Base-by-base conservation (phyloP, 805 yeast species). In the Wickerhamiella slavikovae region DNA sequence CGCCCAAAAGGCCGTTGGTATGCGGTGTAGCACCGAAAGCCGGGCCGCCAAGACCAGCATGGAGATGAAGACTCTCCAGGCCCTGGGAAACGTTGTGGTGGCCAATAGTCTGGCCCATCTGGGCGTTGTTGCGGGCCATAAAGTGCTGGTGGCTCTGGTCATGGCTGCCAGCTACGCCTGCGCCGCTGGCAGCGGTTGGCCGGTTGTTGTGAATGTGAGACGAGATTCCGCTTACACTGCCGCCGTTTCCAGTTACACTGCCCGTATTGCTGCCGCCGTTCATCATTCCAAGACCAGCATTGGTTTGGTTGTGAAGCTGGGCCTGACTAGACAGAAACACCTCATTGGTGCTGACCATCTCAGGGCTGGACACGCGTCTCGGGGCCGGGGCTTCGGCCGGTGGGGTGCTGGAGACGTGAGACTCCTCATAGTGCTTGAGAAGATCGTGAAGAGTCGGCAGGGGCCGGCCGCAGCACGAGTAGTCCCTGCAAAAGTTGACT, bases 401-500 rank as follows among this genome's bases (percentile, higher is more conserved):
- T n/a, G 71, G 68, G 16, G 66, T 57, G 17, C 69, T 62, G 4
- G 68, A 52, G 34, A 89, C 83, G 54, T 89, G 98, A 27, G 89
- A 80, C 52, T 89, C 96, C 49, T 89, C 98, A 50, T 89, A 89
- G 51, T 89, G 98, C 42, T 89, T 69, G 38, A 89, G 61, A 36
- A 89, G 60, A 49, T 89, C 98, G 51, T 89, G 98, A 39, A 89
- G 58, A 9, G 93, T 83, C 19, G 96, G 96, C 36, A 89, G 62
- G 25, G 74, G 58, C 47, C 77, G 75, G 17, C 96, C 98, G 57
- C 98, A 89, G 55, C 98, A 89, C 29, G 80, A 70, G 54, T 89
- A 89, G 57, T 89, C 98, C 51, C 77, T 78, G 53, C 98, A 89
- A 54, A 85, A 89, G 50, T 83, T 83, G 7, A 93, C 93, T 53